Conservation (phyloP, 352 stramenopile genomes). For the Globisporangium acanthophoron region DNA sequence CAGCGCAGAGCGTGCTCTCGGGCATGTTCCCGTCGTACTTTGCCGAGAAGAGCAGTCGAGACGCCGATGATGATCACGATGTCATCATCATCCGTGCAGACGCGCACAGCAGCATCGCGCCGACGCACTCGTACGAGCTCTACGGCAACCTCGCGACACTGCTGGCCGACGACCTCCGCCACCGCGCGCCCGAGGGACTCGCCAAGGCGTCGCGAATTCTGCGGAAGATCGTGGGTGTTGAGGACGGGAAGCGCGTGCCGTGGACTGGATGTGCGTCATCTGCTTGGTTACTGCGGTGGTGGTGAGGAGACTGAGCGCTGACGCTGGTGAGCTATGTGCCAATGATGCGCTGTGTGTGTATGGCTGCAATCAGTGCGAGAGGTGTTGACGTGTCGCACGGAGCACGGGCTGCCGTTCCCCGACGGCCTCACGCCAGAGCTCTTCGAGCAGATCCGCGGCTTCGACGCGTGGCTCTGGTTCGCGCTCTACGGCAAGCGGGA, state of each 20-base stretch:
- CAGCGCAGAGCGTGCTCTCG: conserved; percentile 57
- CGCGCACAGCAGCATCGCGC: conserved; percentile 39
- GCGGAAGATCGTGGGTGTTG: conserved; percentile 37
- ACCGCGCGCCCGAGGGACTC: conserved; percentile 39
- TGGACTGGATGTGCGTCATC: conserved; percentile 60
- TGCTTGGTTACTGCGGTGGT: neutral
- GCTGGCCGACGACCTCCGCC: conserved; percentile 41
- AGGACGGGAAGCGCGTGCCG: conserved; percentile 29
- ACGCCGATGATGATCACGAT: conserved; percentile 7
- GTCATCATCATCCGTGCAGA: conserved; percentile 44
- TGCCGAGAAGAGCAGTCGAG: conserved; percentile 10
- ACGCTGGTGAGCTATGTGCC: neutral
- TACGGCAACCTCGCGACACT: conserved; percentile 45
- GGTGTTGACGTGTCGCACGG: conserved; percentile 56
- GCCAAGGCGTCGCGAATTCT: conserved; percentile 31
- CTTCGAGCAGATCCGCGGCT: conserved; percentile 54
- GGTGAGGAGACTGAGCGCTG: neutral
- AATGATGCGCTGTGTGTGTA: conserved; percentile 5
- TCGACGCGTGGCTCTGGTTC: conserved; percentile 75
- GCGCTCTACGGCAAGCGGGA: conserved; percentile 62
- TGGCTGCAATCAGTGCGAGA: conserved; percentile 46
- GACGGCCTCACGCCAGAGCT: conserved; percentile 47
- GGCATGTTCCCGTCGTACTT: conserved; percentile 65
- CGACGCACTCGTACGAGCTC: conserved; percentile 62
- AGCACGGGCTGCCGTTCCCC: conserved; percentile 54